These are phyloP conservation scores for Lanmaoa pseudosensibilis DNA, from an alignment of 768 basidiomycete species.

Conservation along the genomic window DNA sequence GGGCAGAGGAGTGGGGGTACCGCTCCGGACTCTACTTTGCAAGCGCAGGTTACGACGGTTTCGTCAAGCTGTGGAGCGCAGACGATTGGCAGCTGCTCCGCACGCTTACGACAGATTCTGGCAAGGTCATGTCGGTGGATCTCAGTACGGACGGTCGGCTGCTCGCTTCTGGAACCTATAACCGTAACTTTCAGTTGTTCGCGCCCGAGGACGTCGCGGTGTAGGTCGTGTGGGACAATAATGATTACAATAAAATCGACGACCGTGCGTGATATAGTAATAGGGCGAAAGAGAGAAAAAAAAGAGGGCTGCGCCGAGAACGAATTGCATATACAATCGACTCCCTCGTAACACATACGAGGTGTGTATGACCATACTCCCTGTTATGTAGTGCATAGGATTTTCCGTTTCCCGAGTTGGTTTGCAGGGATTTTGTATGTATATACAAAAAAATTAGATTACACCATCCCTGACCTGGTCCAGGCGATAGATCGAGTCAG, in stretches of 20 bases:
- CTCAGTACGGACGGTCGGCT: conserved; percentile 79
- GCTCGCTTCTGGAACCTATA: conserved; percentile 89
- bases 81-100: conserved; percentile 96
- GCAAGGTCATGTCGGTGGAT: conserved; percentile 99
- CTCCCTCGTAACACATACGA: too few species aligned
- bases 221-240: conserved; percentile 20
- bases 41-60: conserved; percentile 91
- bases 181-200: conserved; percentile 92
- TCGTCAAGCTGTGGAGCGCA: conserved; percentile 94
- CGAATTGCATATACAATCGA: conserved; percentile 10
- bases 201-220: conserved; percentile 64
- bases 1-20: conserved; percentile 69
- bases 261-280: conserved; percentile 33
- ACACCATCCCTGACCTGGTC: conserved; percentile 42
- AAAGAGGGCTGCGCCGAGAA: conserved; percentile 7
- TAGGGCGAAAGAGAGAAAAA: conserved; percentile 15
- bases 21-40: conserved; percentile 91
- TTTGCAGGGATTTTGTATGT: neutral
- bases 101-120: conserved; percentile 87
- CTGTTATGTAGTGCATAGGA: too few species aligned
- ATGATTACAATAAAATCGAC: conserved; percentile 27
- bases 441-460: conserved; percentile 36
- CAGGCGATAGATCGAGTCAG: conserved; percentile 23
- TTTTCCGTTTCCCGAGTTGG: too few species aligned
- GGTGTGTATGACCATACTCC: too few species aligned